Evolutionary conservation across 129 eudicot species (phyloP).

Genomic region (Chrysanthemum lavandulifolium): DNA sequence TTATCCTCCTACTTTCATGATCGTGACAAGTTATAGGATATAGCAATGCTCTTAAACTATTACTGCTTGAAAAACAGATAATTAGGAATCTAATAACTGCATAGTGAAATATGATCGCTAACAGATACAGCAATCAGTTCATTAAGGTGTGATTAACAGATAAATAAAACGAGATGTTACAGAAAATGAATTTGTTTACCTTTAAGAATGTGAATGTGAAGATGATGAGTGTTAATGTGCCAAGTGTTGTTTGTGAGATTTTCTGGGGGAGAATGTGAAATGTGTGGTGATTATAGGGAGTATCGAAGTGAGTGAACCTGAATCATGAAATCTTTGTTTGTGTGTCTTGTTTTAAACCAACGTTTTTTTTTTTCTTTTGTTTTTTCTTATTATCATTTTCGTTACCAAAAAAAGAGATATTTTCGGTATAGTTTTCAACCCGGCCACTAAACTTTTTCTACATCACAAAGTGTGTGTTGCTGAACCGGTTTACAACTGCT

Average conservation of each 20-base stretch:
- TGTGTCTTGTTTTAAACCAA: conserved; percentile 2
- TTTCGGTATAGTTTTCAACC: too few relatives aligned
- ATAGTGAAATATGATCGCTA: background rate
- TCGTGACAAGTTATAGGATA: too few relatives aligned
- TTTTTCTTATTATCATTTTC: background rate
- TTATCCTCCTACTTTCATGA: too few relatives aligned
- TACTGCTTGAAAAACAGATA: background rate
- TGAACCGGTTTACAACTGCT: too few relatives aligned
- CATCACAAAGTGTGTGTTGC: too few relatives aligned
- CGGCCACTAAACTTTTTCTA: too few relatives aligned
- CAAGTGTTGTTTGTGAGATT: background rate
- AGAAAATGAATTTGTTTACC: conserved; percentile 1
- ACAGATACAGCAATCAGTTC: background rate
- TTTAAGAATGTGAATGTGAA: background rate
- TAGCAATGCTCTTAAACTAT: background rate
- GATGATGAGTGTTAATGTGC: conserved; percentile 3
- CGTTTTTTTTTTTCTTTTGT: conserved; percentile 20
- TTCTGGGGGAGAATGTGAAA: background rate
- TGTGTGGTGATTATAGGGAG: conserved; percentile 30
- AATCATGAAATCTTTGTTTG: conserved; percentile 7
- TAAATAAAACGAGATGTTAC: background rate
- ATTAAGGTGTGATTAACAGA: background rate
- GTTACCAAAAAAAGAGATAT: too few relatives aligned
- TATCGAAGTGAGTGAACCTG: conserved; percentile 39
- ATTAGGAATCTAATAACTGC: background rate